phyloP scores from a whole-genome alignment of 345 rosid genomes.

The Citrus cavaleriei region DNA sequence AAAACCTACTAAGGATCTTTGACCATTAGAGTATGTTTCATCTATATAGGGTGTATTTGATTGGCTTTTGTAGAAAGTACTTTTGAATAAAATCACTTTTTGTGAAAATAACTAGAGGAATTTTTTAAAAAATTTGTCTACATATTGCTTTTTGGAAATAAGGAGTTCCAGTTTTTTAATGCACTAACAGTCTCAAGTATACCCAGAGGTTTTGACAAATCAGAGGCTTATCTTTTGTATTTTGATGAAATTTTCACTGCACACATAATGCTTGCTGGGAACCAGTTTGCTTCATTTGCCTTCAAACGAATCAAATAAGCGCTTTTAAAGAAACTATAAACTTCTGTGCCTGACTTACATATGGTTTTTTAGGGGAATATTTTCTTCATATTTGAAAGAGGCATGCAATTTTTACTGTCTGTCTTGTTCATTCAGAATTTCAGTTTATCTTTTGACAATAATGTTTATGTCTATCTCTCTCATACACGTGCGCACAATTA shows the following conservation, averaged over 20 bases:
- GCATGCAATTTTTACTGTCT: background rate
- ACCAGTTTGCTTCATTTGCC: background rate
- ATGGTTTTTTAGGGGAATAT: background rate
- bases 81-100: background rate
- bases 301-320: background rate
- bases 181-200: background rate
- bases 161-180: background rate
- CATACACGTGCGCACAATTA: too few species aligned
- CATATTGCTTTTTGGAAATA: background rate
- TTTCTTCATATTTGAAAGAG: background rate
- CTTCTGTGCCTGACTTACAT: background rate
- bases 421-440: background rate
- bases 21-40: conserved; percentile 3
- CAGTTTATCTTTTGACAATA: background rate
- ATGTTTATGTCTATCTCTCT: too few species aligned
- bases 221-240: background rate
- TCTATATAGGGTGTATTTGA: background rate
- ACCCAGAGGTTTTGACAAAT: background rate
- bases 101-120: background rate
- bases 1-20: conserved; percentile 1
- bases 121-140: background rate
- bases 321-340: background rate
- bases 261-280: background rate
- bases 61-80: background rate
- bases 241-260: background rate